These are phyloP conservation scores for Aethionema arabicum DNA, from an alignment of 345 rosid species.

Conservation along the genomic window DNA sequence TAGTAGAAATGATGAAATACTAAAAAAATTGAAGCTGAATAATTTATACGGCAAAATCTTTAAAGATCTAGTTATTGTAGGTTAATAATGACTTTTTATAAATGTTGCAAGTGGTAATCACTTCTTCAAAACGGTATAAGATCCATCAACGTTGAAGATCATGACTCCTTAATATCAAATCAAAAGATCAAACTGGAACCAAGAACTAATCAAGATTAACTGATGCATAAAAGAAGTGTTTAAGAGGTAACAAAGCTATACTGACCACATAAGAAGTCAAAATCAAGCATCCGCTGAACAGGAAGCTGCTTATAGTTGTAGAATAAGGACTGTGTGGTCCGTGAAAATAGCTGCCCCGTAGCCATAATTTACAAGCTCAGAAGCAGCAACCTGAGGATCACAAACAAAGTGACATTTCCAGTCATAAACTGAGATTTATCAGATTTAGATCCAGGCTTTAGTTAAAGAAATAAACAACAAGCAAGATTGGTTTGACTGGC, in stretches of 20 bases:
- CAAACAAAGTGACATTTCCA: not conserved
- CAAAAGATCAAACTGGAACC: slow-evolving; percentile 2
- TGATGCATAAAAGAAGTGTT: not conserved
- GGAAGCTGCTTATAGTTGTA: slow-evolving; percentile 98
- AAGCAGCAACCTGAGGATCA: slow-evolving; percentile 39
- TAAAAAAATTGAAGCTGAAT: too few species aligned
- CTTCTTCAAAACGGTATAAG: too few species aligned
- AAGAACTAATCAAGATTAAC: not conserved
- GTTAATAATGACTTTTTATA: too few species aligned
- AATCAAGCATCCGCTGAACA: slow-evolving; percentile 98
- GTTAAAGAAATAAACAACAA: not conserved
- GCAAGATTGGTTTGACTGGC: slow-evolving; percentile 1
- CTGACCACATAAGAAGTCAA: slow-evolving; percentile 94
- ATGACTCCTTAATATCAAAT: slow-evolving; percentile 1
- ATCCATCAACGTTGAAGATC: not conserved
- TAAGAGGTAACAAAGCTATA: slow-evolving; percentile 4
- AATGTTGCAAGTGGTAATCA: too few species aligned
- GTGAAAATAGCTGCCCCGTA: slow-evolving; percentile 91
- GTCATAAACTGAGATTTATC: not conserved
- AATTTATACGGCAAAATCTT: too few species aligned
- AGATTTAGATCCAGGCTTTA: slow-evolving; percentile 27
- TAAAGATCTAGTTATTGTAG: too few species aligned
- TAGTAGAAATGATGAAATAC: too few species aligned
- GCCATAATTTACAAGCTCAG: slow-evolving; percentile 53
- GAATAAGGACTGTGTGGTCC: slow-evolving; percentile 86